phyloP scores from a whole-genome alignment of 495 filamentous ascomycete species.

The Aspergillus bridgeri region DNA sequence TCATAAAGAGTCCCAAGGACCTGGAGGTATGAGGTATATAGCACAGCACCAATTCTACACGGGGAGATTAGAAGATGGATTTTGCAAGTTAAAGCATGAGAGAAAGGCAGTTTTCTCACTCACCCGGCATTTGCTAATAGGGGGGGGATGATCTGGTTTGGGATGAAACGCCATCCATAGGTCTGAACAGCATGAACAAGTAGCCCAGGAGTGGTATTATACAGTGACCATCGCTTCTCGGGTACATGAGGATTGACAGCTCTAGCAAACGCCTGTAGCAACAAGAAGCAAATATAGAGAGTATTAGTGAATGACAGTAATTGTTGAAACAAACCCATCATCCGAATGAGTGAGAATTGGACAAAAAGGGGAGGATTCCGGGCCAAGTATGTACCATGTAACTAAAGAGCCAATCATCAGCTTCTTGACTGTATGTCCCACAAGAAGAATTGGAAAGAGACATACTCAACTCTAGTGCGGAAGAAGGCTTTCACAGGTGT shows the following conservation, averaged over 20 bases:
- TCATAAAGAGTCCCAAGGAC: slow-evolving; percentile 68
- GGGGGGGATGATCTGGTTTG: slow-evolving; percentile 83
- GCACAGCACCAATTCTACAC: slow-evolving; percentile 69
- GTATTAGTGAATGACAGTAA: slow-evolving; percentile 22
- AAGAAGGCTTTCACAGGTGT: slow-evolving; percentile 90
- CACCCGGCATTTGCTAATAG: slow-evolving; percentile 75
- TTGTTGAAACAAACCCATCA: neutral
- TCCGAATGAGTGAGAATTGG: neutral
- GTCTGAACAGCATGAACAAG: slow-evolving; percentile 73
- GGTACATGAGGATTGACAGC: slow-evolving; percentile 62
- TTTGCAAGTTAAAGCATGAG: neutral
- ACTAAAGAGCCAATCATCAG: slow-evolving; percentile 29
- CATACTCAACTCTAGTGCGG: slow-evolving; percentile 80
- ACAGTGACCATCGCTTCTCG: slow-evolving; percentile 60
- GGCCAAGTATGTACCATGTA: slow-evolving; percentile 53
- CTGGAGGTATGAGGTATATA: slow-evolving; percentile 87
- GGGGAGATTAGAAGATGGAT: slow-evolving; percentile 3
- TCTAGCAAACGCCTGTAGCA: slow-evolving; percentile 57
- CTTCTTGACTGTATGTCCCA: slow-evolving; percentile 4
- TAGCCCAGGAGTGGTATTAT: slow-evolving; percentile 73
- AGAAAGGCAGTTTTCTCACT: slow-evolving; percentile 9
- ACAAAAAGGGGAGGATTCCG: neutral
- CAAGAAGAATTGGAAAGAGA: slow-evolving; percentile 21
- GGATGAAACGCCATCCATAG: slow-evolving; percentile 83
- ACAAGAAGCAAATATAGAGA: slow-evolving; percentile 3